Evolutionary conservation across 208 protist genomes (phyloP), one percentile per base, ranked within the genome.

Genomic region (Strigomonas culicis): DNA sequence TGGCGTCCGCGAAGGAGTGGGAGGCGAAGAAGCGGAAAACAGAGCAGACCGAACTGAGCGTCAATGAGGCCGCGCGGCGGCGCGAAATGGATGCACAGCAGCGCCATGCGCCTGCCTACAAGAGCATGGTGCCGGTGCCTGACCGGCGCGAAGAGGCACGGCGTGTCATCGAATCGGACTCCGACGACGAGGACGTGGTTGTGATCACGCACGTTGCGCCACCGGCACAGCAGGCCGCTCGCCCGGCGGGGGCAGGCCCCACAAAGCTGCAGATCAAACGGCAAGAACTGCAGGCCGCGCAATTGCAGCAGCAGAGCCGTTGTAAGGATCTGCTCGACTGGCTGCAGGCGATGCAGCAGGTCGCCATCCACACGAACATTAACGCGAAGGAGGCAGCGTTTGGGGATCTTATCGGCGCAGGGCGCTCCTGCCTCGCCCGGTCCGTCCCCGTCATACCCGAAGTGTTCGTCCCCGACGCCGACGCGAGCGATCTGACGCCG

Each of bases 381-480:
- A 30, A 68, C 21, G 55, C 60, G 13, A 31, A 60, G 27, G 67
- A 75, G 1, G 68, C 77, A 15, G 63, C 49, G n/a, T 71, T 77
- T 2, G 60, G 74, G 32, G 87, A 93, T 74, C 87, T 93, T 59
- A 84, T 93, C 60, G 87, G 87, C 15, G 4, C 68, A 7, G 63
- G 56, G 10, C 51, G 67, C 43, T 21, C 65, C 25, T 90, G 81
- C 69, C 60, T 93, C 52, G 79, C 81, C 30, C 8, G 17, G 6
- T 63, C 76, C 34, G 56, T 85, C 21, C 87, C 87, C n/a, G 63
- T 76, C 32, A 69, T 93, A 61, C 87, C 83, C 0, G 75, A 81
- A n/a, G 64, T 77, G 3, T 93, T 90, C 49, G 67, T 71, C 22
- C 60, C 53, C 41, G 47, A 52, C 39, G 52, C 55, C 11, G 22